These are phyloP conservation scores for Ophiostoma angusticollis DNA, from an alignment of 2,329 filamentous ascomycete species.

Conservation along the genomic window DNA sequence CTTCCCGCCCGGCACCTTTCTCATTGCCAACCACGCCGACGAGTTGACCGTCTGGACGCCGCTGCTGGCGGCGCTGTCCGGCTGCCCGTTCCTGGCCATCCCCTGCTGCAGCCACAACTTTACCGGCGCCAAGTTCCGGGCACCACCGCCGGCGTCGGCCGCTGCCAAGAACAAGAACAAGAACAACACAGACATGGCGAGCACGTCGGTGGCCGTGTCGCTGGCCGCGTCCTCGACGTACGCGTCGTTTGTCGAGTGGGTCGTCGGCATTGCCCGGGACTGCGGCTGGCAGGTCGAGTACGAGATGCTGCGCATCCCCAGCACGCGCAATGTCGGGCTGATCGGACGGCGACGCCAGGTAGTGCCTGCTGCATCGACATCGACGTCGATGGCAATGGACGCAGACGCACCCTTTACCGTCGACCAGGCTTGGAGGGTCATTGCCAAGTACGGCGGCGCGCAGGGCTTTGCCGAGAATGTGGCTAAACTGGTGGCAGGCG, in stretches of 20 bases:
- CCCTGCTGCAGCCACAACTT: conserved; percentile 91
- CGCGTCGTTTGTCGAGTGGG: conserved; percentile 70
- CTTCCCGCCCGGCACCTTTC: conserved; percentile 68
- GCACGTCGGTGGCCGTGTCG: conserved; percentile 32
- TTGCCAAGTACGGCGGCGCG: conserved; percentile 41
- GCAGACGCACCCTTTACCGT: conserved; percentile 23
- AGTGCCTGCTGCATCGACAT: too few relatives aligned
- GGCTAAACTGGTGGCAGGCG: conserved; percentile 7
- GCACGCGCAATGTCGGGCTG: conserved; percentile 74
- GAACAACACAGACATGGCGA: too few relatives aligned
- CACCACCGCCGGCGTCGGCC: conserved; percentile 38
- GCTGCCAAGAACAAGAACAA: conserved; percentile 31
- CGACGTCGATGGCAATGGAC: too few relatives aligned
- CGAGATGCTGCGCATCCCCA: conserved; percentile 82
- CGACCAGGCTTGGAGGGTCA: conserved; percentile 21
- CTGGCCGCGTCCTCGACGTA: conserved; percentile 54
- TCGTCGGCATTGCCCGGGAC: conserved; percentile 53
- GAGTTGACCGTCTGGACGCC: conserved; percentile 95
- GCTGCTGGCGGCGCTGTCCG: conserved; percentile 62
- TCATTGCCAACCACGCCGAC: conserved; percentile 94
- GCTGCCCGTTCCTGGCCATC: conserved; percentile 78
- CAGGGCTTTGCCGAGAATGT: conserved; percentile 44
- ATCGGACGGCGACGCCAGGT: conserved; percentile 46
- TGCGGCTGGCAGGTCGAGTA: conserved; percentile 67
- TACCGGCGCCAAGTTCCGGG: conserved; percentile 60